Conservation (phyloP, 176 grass and related monocot genomes). For the Saccharum spontaneum region DNA sequence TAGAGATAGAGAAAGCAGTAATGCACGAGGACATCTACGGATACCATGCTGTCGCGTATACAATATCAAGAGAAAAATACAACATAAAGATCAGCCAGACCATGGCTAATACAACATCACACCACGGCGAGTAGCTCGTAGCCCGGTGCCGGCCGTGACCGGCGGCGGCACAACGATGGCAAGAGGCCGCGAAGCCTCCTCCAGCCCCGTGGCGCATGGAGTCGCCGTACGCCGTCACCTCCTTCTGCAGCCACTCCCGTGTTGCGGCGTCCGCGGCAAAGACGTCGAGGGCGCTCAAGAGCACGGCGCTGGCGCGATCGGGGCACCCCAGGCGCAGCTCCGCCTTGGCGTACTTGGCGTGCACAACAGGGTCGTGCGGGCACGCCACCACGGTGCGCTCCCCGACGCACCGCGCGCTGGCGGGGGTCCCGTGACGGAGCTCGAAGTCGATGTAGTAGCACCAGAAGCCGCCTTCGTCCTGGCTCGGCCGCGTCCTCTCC, state of each 20-base stretch:
- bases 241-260: background rate
- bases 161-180: background rate
- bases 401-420: no score
- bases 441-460: slow-evolving; percentile 14
- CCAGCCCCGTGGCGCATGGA: background rate
- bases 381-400: background rate
- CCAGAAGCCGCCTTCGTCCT: background rate
- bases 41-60: no score
- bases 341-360: slow-evolving; percentile 20
- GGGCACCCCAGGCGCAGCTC: background rate
- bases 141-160: background rate
- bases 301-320: background rate
- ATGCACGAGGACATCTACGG: no score
- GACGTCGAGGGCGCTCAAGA: background rate
- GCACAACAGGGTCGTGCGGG: background rate
- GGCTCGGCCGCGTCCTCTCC: background rate
- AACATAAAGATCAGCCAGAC: no score
- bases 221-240: background rate
- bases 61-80: no score
- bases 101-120: background rate
- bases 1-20: no score
- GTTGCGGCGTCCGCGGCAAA: background rate
- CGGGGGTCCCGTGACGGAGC: no score
- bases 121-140: background rate
- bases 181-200: background rate